Base-by-base conservation (phyloP, 2,329 filamentous ascomycete genomes). In the Simplicillium aogashimaense region DNA sequence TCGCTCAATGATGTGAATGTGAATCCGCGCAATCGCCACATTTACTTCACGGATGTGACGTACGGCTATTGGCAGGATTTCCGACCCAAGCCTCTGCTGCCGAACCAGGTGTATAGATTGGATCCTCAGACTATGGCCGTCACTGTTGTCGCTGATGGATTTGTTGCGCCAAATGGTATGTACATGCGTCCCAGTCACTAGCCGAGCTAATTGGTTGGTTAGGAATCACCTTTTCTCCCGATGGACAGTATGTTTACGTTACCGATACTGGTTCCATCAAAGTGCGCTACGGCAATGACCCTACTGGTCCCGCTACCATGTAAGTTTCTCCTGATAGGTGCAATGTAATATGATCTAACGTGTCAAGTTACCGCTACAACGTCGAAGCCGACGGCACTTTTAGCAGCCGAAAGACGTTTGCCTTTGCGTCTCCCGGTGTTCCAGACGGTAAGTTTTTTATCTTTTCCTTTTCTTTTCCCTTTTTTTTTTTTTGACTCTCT, bases 41-140 rank as follows among this genome's bases (percentile, higher is more conserved):
- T 81, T n/a, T 82, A 78, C 60, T 81, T 82, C 49, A 81, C 76
- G 2, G 77, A 82, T 43, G 70, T 73, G 0, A 63, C 69, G 7
- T 81, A 81, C 46, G 78, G 74, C 3, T 72, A 65, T 44, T 61
- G 72, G 33, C 76, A 81, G 50, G 63, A 72, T 17, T 79, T 81
- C 48, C 65, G 76, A 0, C 70, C 70, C 0, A 46, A 53, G 6
- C 75, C 75, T 0, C 67, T 66, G 1, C 51, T 79, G 10, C 71
- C 64, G 4, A 72, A 70, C 42, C 76, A 81, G 49, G 72, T 80
- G 1, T 81, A 81, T 52, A 66, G 74, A 2, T 69, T 71, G 35
- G 66, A 74, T 35, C 65, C 67, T 1, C 48, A 45, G 1, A 76
- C 68, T 0, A 70, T 70, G 0, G 67, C 70, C 1, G 56, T 79